Evolutionary conservation across 371 early-diverging fungal species (phyloP).

Genomic region (Nematocida ausubeli): DNA sequence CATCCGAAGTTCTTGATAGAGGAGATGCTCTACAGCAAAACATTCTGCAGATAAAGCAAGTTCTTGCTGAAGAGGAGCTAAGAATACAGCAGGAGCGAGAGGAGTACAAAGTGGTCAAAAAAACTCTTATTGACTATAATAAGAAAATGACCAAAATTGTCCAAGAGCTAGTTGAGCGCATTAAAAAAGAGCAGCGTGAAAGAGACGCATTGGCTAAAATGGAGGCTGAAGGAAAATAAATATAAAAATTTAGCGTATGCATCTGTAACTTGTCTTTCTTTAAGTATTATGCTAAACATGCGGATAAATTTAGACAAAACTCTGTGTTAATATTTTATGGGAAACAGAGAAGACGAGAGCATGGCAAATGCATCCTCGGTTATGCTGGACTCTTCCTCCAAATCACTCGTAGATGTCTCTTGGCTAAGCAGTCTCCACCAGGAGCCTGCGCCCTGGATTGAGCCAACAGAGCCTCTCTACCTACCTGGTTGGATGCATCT

Average conservation of each 20-base stretch:
- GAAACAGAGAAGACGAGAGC: not conserved
- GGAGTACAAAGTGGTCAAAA: slow-evolving; percentile 32
- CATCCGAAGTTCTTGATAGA: slow-evolving; percentile 18
- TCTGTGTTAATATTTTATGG: not conserved
- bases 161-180: slow-evolving; percentile 37
- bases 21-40: slow-evolving; percentile 29
- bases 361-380: not conserved
- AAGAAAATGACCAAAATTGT: slow-evolving; percentile 44
- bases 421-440: slow-evolving; percentile 28
- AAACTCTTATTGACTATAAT: slow-evolving; percentile 31
- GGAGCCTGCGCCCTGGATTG: not conserved
- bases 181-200: slow-evolving; percentile 45
- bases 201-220: not conserved
- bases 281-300: no score
- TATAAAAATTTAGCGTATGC: not conserved
- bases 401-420: slow-evolving; percentile 47
- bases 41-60: slow-evolving; percentile 33
- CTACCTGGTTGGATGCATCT: slow-evolving; percentile 31
- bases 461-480: not conserved
- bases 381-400: slow-evolving; percentile 21
- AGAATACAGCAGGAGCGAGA: slow-evolving; percentile 8
- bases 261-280: no score
- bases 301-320: slow-evolving; percentile 1
- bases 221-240: not conserved
- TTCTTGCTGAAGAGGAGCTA: slow-evolving; percentile 44